Evolutionary conservation across 139 green algal genomes (phyloP).

Genomic region (Chlorella sp.): DNA sequence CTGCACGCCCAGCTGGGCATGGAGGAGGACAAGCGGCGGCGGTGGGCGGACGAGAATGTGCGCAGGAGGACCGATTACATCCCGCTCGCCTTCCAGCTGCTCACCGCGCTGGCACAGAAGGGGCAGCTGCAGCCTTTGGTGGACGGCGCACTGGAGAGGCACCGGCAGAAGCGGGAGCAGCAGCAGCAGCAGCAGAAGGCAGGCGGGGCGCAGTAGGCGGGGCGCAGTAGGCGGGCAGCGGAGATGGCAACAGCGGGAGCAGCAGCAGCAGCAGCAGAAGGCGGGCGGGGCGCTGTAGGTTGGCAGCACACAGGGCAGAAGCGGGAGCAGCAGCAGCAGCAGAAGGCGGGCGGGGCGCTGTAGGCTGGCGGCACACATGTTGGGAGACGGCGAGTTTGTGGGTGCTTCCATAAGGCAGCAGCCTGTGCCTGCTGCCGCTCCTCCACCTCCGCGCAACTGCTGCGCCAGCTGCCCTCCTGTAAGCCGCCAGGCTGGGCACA

Average conservation of each 20-base stretch:
- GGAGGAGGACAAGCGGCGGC: constrained; percentile 78
- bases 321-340: constrained; percentile 12
- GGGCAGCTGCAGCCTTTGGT: constrained; percentile 82
- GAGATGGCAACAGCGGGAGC: neutral
- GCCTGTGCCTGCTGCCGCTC: neutral
- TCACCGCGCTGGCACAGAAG: constrained; percentile 87
- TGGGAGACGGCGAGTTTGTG: no score
- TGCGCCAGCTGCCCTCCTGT: no score
- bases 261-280: constrained; percentile 22
- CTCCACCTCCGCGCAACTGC: neutral
- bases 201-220: neutral
- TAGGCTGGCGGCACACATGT: neutral
- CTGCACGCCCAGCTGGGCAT: constrained; percentile 58
- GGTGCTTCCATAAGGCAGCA: neutral
- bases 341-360: neutral
- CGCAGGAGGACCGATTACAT: constrained; percentile 94
- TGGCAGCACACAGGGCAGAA: neutral
- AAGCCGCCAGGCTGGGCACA: no score
- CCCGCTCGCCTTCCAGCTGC: constrained; percentile 83
- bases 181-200: constrained; percentile 17
- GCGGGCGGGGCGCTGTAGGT: neutral
- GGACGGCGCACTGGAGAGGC: constrained; percentile 55
- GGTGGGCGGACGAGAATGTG: constrained; percentile 94
- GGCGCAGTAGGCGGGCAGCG: neutral
- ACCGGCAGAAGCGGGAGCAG: constrained; percentile 14